Evolutionary conservation across 2,329 filamentous ascomycete genomes (phyloP), one percentile per base, ranked within the genome.

Genomic region (Domatiomyces catenatus): DNA sequence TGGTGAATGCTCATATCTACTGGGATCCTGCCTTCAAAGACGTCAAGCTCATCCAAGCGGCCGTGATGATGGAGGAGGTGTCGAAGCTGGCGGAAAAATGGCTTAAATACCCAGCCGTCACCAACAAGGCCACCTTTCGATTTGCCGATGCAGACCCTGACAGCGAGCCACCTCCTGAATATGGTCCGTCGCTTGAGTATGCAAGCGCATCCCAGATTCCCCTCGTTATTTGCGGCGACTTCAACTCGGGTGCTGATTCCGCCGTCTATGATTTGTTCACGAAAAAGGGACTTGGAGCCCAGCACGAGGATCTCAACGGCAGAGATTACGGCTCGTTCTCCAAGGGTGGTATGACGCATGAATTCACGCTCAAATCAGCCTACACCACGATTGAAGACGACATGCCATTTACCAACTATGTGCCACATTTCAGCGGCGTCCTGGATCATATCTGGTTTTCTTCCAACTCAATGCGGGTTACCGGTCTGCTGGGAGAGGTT

Each of bases 371-470:
- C 58, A 87, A 92, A 62, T 94, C 92, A 19, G 82, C 88, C 2
- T 98, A 98, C 66, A 79, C 79, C 36, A 79, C 84, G 56, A 83
- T 94, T 48, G 54, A 58, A 19, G 84, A 88, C 52, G 86, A 94
- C 64, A 71, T 96, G 60, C 80, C 81, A 3, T 98, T 94, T 66
- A 98, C 92, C 46, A 98, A 98, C 68, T 98, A 96, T 68, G 93
- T 88, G 12, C 89, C 92, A 1, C 80, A 81, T n/a, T 98, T 95
- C 69, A 79, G 80, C 48, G 89, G 88, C 55, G 86, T 93, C 51
- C 84, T 98, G 58, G 92, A 98, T 66, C 95, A 96, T 67, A 87
- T 98, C 61, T 96, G 89, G 88, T 98, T 94, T 69, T 89, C 88
- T 51, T 90, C 87, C 52, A 94, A 92, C 66, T 81, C 84, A 19